Conservation (phyloP, 805 yeast species). For the Sugiyamaella boreocaroliniensis region DNA sequence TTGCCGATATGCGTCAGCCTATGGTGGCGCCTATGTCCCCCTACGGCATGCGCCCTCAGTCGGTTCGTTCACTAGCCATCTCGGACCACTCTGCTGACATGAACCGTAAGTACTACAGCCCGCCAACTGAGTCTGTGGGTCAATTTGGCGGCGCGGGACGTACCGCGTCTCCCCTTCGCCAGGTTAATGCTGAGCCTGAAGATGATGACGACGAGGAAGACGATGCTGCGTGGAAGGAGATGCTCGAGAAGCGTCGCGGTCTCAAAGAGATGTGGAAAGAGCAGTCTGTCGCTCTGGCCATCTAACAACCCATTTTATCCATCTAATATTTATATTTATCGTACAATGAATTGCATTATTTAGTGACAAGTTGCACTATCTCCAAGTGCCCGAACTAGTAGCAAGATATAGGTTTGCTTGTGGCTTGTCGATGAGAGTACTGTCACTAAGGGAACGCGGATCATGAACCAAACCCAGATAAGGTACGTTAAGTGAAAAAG, state of each 20-base stretch:
- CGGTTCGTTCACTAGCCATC: constrained; percentile 17
- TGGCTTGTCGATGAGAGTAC: too few relatives aligned
- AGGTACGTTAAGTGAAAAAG: too few relatives aligned
- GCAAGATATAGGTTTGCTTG: not conserved
- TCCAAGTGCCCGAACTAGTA: not conserved
- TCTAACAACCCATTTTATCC: not conserved
- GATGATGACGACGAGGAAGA: constrained; percentile 24
- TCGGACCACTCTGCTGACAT: constrained; percentile 13
- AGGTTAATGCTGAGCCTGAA: constrained; percentile 7
- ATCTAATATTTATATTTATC: not conserved
- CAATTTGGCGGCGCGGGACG: not conserved
- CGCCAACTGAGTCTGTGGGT: not conserved
- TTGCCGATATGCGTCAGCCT: not conserved
- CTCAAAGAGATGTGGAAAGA: constrained; percentile 21
- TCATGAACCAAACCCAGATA: too few relatives aligned
- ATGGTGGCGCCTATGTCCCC: not conserved
- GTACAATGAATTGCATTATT: not conserved
- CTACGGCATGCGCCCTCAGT: constrained; percentile 13
- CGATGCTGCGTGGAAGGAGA: constrained; percentile 22
- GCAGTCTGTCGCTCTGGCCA: not conserved
- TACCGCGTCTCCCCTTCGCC: not conserved
- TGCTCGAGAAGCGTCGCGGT: constrained; percentile 19
- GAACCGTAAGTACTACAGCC: not conserved
- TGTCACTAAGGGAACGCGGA: too few relatives aligned
- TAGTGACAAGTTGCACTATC: not conserved